Conservation (phyloP, 192 early-diverging fungal species). For the Lobosporangium transversale region DNA sequence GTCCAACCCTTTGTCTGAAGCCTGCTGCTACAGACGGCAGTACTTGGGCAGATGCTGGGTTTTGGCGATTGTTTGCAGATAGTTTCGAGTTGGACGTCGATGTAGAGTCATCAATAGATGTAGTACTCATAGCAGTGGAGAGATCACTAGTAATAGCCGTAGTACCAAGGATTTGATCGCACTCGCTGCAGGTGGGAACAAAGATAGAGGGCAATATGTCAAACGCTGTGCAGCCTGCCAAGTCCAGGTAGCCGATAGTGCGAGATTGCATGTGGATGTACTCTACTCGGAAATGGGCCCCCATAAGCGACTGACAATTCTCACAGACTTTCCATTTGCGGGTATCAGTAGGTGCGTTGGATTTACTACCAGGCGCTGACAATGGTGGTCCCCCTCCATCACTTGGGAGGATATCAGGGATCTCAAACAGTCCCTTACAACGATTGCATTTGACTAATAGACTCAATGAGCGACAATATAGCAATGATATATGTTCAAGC, state of each 20-base stretch:
- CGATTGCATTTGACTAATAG: constrained; percentile 76
- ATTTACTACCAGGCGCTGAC: too few relatives aligned
- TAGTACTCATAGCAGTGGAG: constrained; percentile 6
- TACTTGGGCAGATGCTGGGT: neutral
- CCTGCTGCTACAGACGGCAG: constrained; percentile 27
- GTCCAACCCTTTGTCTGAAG: constrained; percentile 37
- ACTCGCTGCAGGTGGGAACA: constrained; percentile 75
- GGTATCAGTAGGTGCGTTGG: constrained; percentile 9
- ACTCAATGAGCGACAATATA: constrained; percentile 71
- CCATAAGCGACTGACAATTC: constrained; percentile 62
- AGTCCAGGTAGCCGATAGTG: constrained; percentile 78
- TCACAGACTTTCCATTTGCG: constrained; percentile 64
- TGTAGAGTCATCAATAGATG: constrained; percentile 53
- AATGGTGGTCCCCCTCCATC: neutral
- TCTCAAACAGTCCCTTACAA: constrained; percentile 75
- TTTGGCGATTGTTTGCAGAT: neutral
- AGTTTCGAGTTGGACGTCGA: constrained; percentile 46
- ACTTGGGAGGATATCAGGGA: constrained; percentile 64
- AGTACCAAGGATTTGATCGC: constrained; percentile 61
- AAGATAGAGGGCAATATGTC: constrained; percentile 81
- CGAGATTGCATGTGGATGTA: constrained; percentile 65
- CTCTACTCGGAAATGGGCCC: constrained; percentile 68
- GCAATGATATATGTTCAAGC: constrained; percentile 72
- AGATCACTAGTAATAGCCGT: too few relatives aligned
- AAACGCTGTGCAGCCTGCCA: constrained; percentile 71